phyloP scores from a whole-genome alignment of 2,329 filamentous ascomycete species.

The Neonectria sp. region DNA sequence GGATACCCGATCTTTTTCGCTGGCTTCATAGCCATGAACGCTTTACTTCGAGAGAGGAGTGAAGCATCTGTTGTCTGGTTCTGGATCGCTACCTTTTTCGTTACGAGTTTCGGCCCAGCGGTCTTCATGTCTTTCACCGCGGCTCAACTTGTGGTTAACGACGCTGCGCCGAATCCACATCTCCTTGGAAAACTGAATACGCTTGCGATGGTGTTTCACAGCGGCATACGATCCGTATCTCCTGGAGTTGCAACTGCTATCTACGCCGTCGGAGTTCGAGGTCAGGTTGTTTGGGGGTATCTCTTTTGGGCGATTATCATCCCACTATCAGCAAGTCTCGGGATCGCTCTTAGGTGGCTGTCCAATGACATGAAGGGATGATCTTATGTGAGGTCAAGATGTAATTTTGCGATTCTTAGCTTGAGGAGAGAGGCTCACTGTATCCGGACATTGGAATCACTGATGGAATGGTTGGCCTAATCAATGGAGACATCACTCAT shows the following conservation, averaged over 20 bases:
- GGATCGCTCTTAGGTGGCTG: constrained; percentile 44
- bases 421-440: no score
- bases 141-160: constrained; percentile 81
- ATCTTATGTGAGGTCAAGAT: neutral
- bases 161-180: constrained; percentile 75
- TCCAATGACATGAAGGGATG: constrained; percentile 43
- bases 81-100: constrained; percentile 63
- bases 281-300: constrained; percentile 75
- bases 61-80: constrained; percentile 61
- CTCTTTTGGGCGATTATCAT: constrained; percentile 54
- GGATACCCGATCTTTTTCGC: constrained; percentile 77
- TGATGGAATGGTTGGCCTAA: no score
- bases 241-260: constrained; percentile 78
- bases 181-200: constrained; percentile 82
- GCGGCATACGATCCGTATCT: constrained; percentile 74
- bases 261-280: constrained; percentile 76
- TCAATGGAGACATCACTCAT: no score
- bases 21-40: constrained; percentile 70
- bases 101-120: constrained; percentile 70
- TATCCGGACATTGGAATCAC: no score
- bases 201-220: constrained; percentile 68
- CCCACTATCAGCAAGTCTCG: constrained; percentile 49
- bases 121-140: constrained; percentile 80
- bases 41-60: constrained; percentile 56
- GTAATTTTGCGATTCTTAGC: no score